Percentiles rank a stretch among this genome's conserved stretches.
These are phyloP conservation scores for Aspergillus intermedius DNA, from an alignment of 2,329 filamentous ascomycete genomes.

Conservation along the genomic window DNA sequence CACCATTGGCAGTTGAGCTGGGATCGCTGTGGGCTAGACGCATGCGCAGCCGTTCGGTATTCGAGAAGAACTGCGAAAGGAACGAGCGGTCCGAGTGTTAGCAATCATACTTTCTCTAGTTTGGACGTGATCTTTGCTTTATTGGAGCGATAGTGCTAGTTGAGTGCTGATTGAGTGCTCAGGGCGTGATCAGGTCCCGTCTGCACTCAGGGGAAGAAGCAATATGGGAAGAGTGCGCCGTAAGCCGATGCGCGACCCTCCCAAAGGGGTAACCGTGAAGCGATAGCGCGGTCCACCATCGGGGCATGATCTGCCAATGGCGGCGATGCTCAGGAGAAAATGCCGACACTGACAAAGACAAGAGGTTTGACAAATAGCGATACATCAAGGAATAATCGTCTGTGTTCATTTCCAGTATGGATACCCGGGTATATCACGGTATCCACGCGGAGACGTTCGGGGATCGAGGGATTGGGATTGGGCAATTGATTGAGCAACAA, in stretches of 20 bases:
- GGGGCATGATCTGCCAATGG: not conserved
- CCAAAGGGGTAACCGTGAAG: not conserved
- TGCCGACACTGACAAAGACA: not conserved
- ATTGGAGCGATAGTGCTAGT: not conserved
- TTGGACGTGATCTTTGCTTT: not conserved
- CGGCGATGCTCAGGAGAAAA: no score
- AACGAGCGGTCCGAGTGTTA: constrained; percentile 16
- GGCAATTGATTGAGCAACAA: not conserved
- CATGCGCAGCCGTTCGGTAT: constrained; percentile 33
- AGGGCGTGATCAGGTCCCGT: no score
- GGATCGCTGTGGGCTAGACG: constrained; percentile 28
- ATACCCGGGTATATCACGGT: no score
- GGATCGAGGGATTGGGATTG: not conserved
- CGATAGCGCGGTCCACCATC: not conserved
- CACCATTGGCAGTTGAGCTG: constrained; percentile 10
- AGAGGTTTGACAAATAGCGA: no score
- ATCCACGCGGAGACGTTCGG: no score
- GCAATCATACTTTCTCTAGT: not conserved
- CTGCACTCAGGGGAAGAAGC: not conserved
- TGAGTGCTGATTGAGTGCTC: not conserved
- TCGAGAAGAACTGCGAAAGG: constrained; percentile 33
- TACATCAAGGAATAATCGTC: no score
- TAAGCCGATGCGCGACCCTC: not conserved
- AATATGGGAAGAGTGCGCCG: not conserved
- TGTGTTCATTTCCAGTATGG: no score